Conservation (phyloP, 352 stramenopile genomes). For the Pythium rhizo-oryzae region DNA sequence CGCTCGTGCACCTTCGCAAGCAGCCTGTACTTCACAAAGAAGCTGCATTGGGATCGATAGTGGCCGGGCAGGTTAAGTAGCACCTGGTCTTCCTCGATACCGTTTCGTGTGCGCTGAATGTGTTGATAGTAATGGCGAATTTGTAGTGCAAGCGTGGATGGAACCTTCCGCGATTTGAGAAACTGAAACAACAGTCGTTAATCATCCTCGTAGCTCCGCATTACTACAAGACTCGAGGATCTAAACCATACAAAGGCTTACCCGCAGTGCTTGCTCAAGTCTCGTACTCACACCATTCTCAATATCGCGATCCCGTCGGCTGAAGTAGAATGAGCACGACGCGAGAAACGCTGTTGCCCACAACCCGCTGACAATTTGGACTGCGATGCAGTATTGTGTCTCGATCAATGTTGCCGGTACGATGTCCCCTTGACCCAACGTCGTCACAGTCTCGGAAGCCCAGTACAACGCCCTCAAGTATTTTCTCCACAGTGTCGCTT, state of each 20-base stretch:
- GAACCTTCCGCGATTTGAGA: constrained; percentile 42
- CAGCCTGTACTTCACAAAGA: constrained; percentile 33
- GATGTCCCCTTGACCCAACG: constrained; percentile 68
- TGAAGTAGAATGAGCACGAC: constrained; percentile 75
- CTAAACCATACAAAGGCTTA: background rate
- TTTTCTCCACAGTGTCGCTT: constrained; percentile 39
- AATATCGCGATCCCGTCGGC: constrained; percentile 60
- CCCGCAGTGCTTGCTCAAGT: constrained; percentile 48
- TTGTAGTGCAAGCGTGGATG: constrained; percentile 32
- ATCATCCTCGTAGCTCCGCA: constrained; percentile 26
- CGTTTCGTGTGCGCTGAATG: constrained; percentile 63
- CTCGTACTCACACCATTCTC: constrained; percentile 61
- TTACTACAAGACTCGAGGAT: constrained; percentile 42
- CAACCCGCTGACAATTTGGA: constrained; percentile 63
- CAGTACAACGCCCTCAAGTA: constrained; percentile 69
- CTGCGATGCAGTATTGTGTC: constrained; percentile 63
- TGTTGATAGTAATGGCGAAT: constrained; percentile 72
- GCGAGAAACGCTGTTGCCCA: constrained; percentile 72
- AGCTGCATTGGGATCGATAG: constrained; percentile 27
- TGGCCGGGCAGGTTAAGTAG: constrained; percentile 25
- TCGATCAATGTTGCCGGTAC: constrained; percentile 56
- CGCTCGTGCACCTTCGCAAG: constrained; percentile 22
- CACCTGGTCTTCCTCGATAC: constrained; percentile 31
- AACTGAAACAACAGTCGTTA: constrained; percentile 47
- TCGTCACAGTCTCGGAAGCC: constrained; percentile 70